Conservation (phyloP, 2,329 filamentous ascomycete genomes). For the Endoconidiophora polonica region DNA sequence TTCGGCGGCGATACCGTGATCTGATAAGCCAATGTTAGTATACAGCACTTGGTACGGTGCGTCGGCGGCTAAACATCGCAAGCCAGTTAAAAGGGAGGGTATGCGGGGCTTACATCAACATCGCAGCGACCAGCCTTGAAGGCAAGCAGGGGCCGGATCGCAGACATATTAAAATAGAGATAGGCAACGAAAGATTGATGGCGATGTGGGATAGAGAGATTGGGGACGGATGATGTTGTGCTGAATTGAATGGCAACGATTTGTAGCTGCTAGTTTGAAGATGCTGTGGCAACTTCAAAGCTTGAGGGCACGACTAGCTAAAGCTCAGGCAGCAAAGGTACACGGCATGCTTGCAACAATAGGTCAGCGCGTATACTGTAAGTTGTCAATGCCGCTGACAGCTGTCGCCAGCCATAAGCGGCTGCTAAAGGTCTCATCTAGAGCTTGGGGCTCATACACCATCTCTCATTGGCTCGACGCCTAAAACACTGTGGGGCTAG, state of each 20-base stretch:
- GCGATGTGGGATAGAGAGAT: not conserved
- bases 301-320: not conserved
- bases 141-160: constrained; percentile 65
- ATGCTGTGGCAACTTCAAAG: not conserved
- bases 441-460: not conserved
- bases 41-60: not conserved
- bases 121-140: constrained; percentile 93
- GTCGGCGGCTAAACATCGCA: not conserved
- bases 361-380: not conserved
- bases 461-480: constrained; percentile 2
- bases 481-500: constrained; percentile 8
- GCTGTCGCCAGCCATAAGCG: not conserved
- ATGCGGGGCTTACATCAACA: constrained; percentile 45
- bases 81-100: not conserved
- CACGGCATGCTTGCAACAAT: constrained; percentile 1
- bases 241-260: not conserved
- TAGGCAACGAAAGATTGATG: not conserved
- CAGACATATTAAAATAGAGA: constrained; percentile 43
- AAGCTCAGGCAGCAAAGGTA: constrained; percentile 5
- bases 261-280: not conserved
- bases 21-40: constrained; percentile 6
- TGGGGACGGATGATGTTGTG: not conserved
- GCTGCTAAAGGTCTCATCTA: not conserved
- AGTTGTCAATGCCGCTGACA: not conserved
- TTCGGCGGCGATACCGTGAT: constrained; percentile 40